Percentiles rank a stretch among this genome's conserved stretches.
These are phyloP conservation scores for Aspergillus ostianus DNA, from an alignment of 495 filamentous ascomycete genomes.

Conservation along the genomic window DNA sequence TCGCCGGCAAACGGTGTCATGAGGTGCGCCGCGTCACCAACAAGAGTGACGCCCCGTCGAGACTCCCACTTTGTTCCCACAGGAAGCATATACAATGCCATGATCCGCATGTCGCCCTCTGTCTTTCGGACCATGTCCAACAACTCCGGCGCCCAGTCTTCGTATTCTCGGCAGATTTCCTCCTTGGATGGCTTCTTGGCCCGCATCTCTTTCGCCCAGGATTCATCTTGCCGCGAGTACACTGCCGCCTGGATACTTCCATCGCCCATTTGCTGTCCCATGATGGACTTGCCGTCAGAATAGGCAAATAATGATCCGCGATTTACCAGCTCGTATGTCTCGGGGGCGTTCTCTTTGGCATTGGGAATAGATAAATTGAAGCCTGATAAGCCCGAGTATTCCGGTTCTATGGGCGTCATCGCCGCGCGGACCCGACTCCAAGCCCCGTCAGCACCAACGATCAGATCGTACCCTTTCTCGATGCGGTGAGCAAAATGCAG, in stretches of 20 bases:
- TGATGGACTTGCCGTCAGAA: constrained; percentile 15
- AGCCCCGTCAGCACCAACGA: constrained; percentile 62
- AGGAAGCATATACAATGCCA: background rate
- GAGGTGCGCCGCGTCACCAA: constrained; percentile 63
- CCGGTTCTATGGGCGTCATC: constrained; percentile 20
- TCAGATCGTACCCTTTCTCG: constrained; percentile 36
- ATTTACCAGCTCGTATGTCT: constrained; percentile 14
- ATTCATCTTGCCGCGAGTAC: no score
- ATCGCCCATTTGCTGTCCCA: constrained; percentile 20
- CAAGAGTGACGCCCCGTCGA: constrained; percentile 33
- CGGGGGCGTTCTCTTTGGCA: background rate
- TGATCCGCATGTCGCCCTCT: background rate
- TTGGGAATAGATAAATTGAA: background rate
- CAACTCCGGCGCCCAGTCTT: no score
- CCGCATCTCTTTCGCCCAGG: no score
- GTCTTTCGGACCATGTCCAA: no score
- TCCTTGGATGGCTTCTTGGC: no score
- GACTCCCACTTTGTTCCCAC: no score
- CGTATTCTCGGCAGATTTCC: no score
- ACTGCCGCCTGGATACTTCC: constrained; percentile 9
- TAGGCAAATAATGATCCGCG: constrained; percentile 19
- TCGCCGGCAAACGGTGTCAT: constrained; percentile 62
- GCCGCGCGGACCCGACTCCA: constrained; percentile 53
- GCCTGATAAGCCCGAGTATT: background rate
- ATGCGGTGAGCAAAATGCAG: constrained; percentile 10